A percentile compares a stretch with the other conserved stretches of the same genome.
These are phyloP conservation scores for Rostrohypoxylon terebratum DNA, from an alignment of 495 filamentous ascomycete genomes.

Conservation along the genomic window DNA sequence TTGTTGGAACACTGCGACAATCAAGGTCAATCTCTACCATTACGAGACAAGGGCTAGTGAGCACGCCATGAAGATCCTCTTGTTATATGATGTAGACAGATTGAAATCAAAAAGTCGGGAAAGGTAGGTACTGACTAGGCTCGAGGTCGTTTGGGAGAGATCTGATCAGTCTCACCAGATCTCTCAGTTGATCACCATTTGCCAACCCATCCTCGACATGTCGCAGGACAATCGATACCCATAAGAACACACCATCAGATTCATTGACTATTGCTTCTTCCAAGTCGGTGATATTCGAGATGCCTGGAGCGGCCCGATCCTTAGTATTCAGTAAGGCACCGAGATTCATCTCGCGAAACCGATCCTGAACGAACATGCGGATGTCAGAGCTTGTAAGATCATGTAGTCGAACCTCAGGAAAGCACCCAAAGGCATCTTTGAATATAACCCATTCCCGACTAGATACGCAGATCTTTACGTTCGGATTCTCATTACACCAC, in stretches of 20 bases:
- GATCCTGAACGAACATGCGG: slow-evolving; percentile 34
- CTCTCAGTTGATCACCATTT: slow-evolving; percentile 37
- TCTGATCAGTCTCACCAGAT: slow-evolving; percentile 29
- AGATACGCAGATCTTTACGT: slow-evolving; percentile 58
- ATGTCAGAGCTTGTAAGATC: slow-evolving; percentile 36
- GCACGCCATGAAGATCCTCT: not conserved
- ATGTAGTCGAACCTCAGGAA: slow-evolving; percentile 28
- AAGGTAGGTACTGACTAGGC: slow-evolving; percentile 18
- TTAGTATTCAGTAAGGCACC: slow-evolving; percentile 14
- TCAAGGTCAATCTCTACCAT: not conserved
- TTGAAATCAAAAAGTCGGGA: not conserved
- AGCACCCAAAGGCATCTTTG: slow-evolving; percentile 45
- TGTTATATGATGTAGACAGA: not conserved
- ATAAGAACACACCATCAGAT: slow-evolving; percentile 55
- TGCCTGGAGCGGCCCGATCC: not conserved
- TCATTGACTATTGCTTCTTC: slow-evolving; percentile 38
- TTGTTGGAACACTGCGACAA: slow-evolving; percentile 26
- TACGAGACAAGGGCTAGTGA: not conserved
- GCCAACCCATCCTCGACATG: slow-evolving; percentile 33
- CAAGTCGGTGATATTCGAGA: slow-evolving; percentile 4
- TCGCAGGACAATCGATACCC: slow-evolving; percentile 45
- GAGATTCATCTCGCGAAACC: slow-evolving; percentile 43
- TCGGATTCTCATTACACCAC: slow-evolving; percentile 25
- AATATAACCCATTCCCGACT: slow-evolving; percentile 58
- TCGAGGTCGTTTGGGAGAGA: slow-evolving; percentile 37